These are phyloP conservation scores for Geum urbanum DNA, from an alignment of 306 rosid species.

Conservation along the genomic window DNA sequence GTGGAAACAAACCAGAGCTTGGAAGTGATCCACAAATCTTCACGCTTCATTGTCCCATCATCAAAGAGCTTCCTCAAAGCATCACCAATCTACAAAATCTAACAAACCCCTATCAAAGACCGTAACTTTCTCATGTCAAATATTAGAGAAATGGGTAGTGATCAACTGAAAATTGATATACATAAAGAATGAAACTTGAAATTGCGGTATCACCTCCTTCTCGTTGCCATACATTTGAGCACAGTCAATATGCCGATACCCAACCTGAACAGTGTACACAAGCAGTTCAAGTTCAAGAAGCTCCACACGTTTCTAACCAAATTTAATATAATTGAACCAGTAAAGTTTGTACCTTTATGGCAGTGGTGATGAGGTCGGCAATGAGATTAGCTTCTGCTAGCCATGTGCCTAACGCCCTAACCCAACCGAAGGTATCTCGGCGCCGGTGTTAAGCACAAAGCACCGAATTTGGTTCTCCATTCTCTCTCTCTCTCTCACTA, in stretches of 20 bases:
- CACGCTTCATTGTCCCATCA: conserved; percentile 58
- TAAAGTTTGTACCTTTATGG: conserved; percentile 39
- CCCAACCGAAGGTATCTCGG: conserved; percentile 68
- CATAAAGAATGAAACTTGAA: not conserved
- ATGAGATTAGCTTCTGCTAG: conserved; percentile 46
- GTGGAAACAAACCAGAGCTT: conserved; percentile 54
- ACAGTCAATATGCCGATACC: conserved; percentile 66
- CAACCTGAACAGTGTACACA: conserved; percentile 27
- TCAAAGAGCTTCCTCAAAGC: conserved; percentile 49
- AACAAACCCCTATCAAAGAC: not conserved
- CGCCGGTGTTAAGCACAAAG: conserved; percentile 67
- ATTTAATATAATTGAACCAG: too few relatives aligned
- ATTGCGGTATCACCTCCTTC: conserved; percentile 40
- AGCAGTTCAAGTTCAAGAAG: not conserved
- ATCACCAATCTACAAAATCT: conserved; percentile 46
- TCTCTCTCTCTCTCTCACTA: not conserved
- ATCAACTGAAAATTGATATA: not conserved
- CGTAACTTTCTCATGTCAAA: not conserved
- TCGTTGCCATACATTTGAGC: conserved; percentile 52
- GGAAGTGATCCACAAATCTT: conserved; percentile 71
- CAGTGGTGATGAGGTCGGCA: conserved; percentile 44
- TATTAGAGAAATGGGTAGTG: not conserved
- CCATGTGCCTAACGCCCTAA: conserved; percentile 86
- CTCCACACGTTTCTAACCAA: not conserved
- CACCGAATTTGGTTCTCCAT: conserved; percentile 39